Percentiles rank a stretch among this genome's conserved stretches.
These are phyloP conservation scores for Pachysandra terminalis DNA, from an alignment of 164 flowering plant genomes.

Conservation along the genomic window DNA sequence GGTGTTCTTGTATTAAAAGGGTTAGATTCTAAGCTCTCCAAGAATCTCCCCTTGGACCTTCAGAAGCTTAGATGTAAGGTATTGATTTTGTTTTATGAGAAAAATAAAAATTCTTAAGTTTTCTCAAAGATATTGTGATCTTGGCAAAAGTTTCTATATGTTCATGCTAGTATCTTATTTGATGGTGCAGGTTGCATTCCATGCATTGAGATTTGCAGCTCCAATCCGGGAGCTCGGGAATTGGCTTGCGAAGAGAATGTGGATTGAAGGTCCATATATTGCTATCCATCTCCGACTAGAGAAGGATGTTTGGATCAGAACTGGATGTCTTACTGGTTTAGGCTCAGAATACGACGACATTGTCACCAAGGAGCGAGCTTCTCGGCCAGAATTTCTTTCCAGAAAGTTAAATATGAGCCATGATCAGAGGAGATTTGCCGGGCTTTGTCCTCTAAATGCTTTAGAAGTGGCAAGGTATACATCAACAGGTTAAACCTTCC, in stretches of 20 bases:
- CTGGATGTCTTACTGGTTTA: conserved; percentile 60
- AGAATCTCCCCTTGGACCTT: conserved; percentile 73
- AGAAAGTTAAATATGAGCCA: conserved; percentile 45
- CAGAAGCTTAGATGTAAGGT: conserved; percentile 89
- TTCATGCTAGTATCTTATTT: too few species aligned
- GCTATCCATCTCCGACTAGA: conserved; percentile 72
- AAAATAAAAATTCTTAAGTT: too few species aligned
- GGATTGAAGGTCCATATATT: conserved; percentile 76
- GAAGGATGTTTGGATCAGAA: conserved; percentile 76
- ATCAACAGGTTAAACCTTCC: background rate
- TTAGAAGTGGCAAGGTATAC: conserved; percentile 54
- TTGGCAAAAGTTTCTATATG: background rate
- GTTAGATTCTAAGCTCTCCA: conserved; percentile 71
- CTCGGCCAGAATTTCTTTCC: conserved; percentile 39
- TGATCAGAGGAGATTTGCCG: conserved; percentile 35
- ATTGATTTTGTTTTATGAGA: background rate
- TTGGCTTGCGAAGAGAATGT: conserved; percentile 61
- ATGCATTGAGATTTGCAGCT: conserved; percentile 65
- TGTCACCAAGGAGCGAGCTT: conserved; percentile 21
- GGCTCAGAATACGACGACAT: conserved; percentile 31
- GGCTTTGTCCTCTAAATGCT: conserved; percentile 62
- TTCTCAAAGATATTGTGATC: background rate
- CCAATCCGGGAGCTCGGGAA: conserved; percentile 57
- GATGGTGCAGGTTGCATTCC: conserved; percentile 69
- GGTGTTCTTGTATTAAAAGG: conserved; percentile 66